A percentile compares a stretch with the other conserved stretches of the same genome.
phyloP scores from a whole-genome alignment of 495 filamentous ascomycete genomes.

The Clavariopsis aquatica region DNA sequence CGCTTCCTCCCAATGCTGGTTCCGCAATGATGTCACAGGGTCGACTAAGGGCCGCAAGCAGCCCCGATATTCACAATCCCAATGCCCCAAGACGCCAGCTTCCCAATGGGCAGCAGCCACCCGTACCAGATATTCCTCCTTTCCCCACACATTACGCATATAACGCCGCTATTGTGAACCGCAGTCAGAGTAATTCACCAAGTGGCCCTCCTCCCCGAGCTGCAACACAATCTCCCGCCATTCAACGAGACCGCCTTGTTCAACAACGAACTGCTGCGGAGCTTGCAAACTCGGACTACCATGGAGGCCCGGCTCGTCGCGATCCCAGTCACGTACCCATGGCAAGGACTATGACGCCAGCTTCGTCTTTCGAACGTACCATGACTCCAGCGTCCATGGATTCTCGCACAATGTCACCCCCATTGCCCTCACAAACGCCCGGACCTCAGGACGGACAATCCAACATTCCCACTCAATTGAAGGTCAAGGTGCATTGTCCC shows the following conservation, averaged over 20 bases:
- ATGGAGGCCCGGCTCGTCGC: conserved; percentile 26
- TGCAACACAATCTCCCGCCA: conserved; percentile 47
- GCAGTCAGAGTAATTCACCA: conserved; percentile 69
- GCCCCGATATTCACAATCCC: conserved; percentile 65
- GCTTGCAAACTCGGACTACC: conserved; percentile 30
- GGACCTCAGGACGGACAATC: conserved; percentile 10
- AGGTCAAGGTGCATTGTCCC: conserved; percentile 89
- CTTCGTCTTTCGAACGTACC: conserved; percentile 34
- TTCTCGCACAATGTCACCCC: conserved; percentile 37
- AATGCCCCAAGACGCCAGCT: conserved; percentile 50
- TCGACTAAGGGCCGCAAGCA: conserved; percentile 68
- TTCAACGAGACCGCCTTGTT: conserved; percentile 41
- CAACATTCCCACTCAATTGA: conserved; percentile 66
- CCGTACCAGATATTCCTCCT: conserved; percentile 65
- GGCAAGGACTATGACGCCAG: conserved; percentile 26
- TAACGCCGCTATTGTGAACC: conserved; percentile 61
- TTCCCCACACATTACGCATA: conserved; percentile 64
- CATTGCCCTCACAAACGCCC: conserved; percentile 25
- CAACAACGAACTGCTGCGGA: conserved; percentile 34
- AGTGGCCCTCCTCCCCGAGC: conserved; percentile 54
- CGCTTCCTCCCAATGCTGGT: conserved; percentile 72
- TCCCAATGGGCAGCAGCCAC: conserved; percentile 63
- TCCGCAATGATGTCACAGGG: conserved; percentile 55
- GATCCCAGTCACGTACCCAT: conserved; percentile 28
- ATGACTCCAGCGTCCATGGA: conserved; percentile 36